Base-by-base conservation (phyloP, 176 grass and related monocot genomes). In the Secale cereale region DNA sequence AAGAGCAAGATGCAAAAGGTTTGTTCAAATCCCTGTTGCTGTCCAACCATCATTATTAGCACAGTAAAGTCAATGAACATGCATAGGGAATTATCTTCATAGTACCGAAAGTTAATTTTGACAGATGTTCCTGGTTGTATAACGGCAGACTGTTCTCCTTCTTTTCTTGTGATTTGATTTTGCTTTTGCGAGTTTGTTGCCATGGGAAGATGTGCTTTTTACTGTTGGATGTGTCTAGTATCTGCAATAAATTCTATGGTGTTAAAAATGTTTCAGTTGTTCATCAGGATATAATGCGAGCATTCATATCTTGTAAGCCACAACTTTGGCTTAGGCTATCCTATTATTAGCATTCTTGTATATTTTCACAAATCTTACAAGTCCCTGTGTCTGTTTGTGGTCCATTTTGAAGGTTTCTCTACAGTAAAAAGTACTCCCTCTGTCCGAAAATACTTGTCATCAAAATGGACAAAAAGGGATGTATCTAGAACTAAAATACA, bases 1-100 rank as follows among this genome's bases (percentile, higher is more conserved):
- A 81, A 87, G 59, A 75, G 77, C 40, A 70, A 48, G 59, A 75
- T 37, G 30, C 59, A 39, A 54, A 81, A 81, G 85, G 69, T 87
- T 81, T 65, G 37, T 66, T 54, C 28, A 69, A 56, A 33, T 85
- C 33, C 36, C 29, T 50, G 22, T 59, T 64, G 70, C n/a, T 83
- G 29, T 39, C 35, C 31, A 17, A 14, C 61, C 77, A 54, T 63
- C 35, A 81, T 65, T 65, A 46, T 78, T 74, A 43, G 13, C 40
- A 50, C 56, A 73, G 19, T 62, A 80, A 62, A n/a, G 54, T 41
- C 6, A 74, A 46, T 83, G 63, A 43, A 63, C 11, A 57, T 16
- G 25, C 35, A 71, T 62, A 67, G 40, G 20, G 6, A 59, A 22
- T 59, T 83, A 40, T 72, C 48, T 26, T 59, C 3, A 23, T 70